Evolutionary conservation across 2,329 filamentous ascomycete genomes (phyloP).

Genomic region (Amesomyces nigricolor): DNA sequence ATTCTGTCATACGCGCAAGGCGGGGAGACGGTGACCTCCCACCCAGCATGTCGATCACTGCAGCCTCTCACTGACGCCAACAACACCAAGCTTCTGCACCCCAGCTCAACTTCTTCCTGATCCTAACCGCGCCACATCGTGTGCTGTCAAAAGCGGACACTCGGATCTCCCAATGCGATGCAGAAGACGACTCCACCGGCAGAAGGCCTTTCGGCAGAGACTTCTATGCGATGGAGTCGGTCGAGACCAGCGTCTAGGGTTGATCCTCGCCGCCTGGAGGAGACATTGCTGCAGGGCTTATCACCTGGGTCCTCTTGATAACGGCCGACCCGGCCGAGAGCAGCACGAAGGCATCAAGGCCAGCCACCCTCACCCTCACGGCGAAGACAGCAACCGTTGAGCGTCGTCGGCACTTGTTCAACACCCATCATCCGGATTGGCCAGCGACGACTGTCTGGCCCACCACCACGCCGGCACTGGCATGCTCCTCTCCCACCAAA

Average conservation of each 20-base stretch:
- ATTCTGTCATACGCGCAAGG: no score
- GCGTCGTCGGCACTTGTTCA: constrained; percentile 8
- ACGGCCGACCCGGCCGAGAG: not conserved
- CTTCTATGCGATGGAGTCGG: not conserved
- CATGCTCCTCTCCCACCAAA: not conserved
- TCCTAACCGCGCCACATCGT: not conserved
- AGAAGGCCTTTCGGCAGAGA: not conserved
- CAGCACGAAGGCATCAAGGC: no score
- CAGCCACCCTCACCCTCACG: no score
- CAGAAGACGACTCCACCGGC: not conserved
- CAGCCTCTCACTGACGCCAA: not conserved
- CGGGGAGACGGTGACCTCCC: no score
- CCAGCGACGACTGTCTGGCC: not conserved
- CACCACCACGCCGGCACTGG: not conserved
- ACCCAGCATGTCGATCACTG: constrained; percentile 1
- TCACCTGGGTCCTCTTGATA: not conserved
- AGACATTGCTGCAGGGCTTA: not conserved
- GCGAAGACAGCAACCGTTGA: constrained; percentile 8
- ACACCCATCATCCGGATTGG: constrained; percentile 5
- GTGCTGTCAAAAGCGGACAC: not conserved
- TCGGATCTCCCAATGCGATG: not conserved
- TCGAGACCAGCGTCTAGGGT: not conserved
- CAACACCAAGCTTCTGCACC: not conserved
- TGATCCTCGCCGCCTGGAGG: not conserved
- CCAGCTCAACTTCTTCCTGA: not conserved